phyloP scores from a whole-genome alignment of 805 yeast genomes.

The Candida broadrunensis region DNA sequence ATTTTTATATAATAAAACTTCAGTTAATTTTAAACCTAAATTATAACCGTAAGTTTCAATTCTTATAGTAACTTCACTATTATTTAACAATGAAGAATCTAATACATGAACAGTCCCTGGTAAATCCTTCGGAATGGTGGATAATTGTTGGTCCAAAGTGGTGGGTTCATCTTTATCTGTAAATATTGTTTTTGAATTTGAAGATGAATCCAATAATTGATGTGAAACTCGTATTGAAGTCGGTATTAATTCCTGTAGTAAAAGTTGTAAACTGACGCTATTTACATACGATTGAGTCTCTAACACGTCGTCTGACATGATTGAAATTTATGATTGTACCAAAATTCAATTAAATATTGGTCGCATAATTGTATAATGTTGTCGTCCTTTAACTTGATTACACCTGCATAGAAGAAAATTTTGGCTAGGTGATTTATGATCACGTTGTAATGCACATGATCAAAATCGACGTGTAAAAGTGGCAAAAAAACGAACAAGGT shows the following conservation, averaged over 20 bases:
- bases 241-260: constrained; percentile 77
- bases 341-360: no score
- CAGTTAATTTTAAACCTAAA: constrained; percentile 58
- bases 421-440: no score
- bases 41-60: constrained; percentile 70
- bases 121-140: constrained; percentile 26
- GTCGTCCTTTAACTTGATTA: no score
- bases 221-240: constrained; percentile 62
- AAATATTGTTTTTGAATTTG: constrained; percentile 10
- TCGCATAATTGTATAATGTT: no score
- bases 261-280: constrained; percentile 53
- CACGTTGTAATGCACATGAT: no score
- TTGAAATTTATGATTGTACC: no score
- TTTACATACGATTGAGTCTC: constrained; percentile 44
- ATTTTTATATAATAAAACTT: constrained; percentile 42
- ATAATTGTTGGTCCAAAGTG: constrained; percentile 23
- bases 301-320: constrained; percentile 15
- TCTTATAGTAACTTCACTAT: constrained; percentile 54
- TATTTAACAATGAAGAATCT: constrained; percentile 28
- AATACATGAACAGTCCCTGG: constrained; percentile 45
- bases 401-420: no score
- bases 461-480: no score
- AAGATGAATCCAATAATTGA: constrained; percentile 21
- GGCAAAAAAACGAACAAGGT: no score
- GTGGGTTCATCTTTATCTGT: constrained; percentile 18